phyloP scores from a whole-genome alignment of 148 eudicot species.

The Linanthus parryae region DNA sequence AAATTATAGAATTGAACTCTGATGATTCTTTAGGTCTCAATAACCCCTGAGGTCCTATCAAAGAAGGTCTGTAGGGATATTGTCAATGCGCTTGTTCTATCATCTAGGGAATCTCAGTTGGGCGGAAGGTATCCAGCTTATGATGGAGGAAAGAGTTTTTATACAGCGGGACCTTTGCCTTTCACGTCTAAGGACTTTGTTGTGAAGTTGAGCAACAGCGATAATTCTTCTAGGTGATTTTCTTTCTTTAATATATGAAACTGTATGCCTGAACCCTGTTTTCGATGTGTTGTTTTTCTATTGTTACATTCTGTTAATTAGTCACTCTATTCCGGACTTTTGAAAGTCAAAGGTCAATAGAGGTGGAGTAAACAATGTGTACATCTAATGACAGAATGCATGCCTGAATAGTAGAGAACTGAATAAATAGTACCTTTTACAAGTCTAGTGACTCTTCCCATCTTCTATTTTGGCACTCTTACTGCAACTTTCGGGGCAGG shows the following conservation, averaged over 20 bases:
- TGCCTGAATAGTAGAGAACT: no score
- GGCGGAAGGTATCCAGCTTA: constrained; percentile 2
- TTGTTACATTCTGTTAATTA: no score
- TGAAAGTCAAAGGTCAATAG: no score
- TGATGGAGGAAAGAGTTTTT: constrained; percentile 8
- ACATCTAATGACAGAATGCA: no score
- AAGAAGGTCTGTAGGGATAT: constrained; percentile 9
- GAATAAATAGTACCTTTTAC: no score
- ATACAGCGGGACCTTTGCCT: constrained; percentile 2
- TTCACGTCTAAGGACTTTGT: constrained; percentile 57
- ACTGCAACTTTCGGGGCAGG: no score
- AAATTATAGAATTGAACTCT: no score
- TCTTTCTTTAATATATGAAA: not conserved
- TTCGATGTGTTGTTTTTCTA: no score
- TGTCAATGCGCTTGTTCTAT: not conserved
- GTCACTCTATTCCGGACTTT: no score
- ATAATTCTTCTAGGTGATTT: constrained; percentile 19
- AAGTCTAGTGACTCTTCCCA: no score
- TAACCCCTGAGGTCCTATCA: constrained; percentile 1
- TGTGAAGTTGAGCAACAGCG: constrained; percentile 28
- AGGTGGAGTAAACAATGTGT: no score
- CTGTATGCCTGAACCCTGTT: not conserved
- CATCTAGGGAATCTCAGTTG: not conserved
- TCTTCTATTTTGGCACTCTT: no score
- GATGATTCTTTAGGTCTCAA: constrained; percentile 2